phyloP scores from a whole-genome alignment of 1,284 basidiomycete genomes.

The Amylostereum areolatum region DNA sequence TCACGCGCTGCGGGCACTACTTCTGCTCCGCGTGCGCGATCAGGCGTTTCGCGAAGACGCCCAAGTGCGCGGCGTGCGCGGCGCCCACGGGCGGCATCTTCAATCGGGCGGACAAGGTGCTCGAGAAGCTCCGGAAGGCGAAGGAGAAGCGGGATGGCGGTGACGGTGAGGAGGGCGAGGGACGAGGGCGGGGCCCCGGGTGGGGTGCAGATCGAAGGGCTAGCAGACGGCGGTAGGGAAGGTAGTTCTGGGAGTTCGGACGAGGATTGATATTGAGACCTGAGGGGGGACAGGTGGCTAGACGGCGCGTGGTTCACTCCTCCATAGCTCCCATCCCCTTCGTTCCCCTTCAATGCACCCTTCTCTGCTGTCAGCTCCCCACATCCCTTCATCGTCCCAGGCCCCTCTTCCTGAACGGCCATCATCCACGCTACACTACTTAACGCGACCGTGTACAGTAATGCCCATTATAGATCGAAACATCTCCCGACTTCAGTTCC shows the following conservation, averaged over 20 bases:
- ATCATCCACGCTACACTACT: no score
- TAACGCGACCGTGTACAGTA: no score
- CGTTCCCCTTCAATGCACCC: no score
- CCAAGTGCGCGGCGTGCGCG: conserved; percentile 94
- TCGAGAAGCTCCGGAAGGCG: conserved; percentile 71
- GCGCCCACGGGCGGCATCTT: conserved; percentile 93
- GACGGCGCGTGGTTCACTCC: no score
- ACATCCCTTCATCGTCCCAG: no score
- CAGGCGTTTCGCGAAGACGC: conserved; percentile 88
- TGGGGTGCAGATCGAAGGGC: conserved; percentile 11
- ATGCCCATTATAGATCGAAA: no score
- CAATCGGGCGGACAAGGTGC: conserved; percentile 81
- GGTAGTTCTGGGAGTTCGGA: not conserved
- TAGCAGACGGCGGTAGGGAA: no score
- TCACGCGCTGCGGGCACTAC: conserved; percentile 96
- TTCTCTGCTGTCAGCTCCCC: no score
- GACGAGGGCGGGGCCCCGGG: conserved; percentile 29
- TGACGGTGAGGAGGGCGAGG: conserved; percentile 36
- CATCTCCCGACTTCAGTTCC: no score
- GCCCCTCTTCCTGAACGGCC: no score
- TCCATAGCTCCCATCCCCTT: no score
- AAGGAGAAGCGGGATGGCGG: conserved; percentile 41
- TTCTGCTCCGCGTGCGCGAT: conserved; percentile 95
- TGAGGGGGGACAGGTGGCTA: no score
- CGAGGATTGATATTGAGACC: conserved; percentile 29